Percentiles rank a stretch among this genome's conserved stretches.
These are phyloP conservation scores for Klebsormidium nitens DNA, from an alignment of 139 green algal genomes.

Conservation along the genomic window DNA sequence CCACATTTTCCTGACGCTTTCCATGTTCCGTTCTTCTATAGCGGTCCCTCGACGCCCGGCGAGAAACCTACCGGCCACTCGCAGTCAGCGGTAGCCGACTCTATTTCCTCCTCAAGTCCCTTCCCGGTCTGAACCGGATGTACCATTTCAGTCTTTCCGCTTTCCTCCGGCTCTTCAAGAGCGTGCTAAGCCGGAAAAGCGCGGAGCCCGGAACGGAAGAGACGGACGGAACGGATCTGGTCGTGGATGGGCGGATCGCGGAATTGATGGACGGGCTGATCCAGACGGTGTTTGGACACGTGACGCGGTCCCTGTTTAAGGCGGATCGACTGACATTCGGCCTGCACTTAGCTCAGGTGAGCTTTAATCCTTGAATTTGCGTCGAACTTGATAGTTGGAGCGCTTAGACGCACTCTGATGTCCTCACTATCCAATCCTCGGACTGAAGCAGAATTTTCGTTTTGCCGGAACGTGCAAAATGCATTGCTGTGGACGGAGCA, in stretches of 20 bases:
- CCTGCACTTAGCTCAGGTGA: constrained; percentile 54
- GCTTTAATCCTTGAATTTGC: too few species aligned
- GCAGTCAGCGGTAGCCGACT: constrained; percentile 51
- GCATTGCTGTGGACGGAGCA: too few species aligned
- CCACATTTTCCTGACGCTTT: too few species aligned
- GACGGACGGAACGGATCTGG: not conserved
- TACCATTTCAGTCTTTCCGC: constrained; percentile 62
- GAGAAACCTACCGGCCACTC: constrained; percentile 58
- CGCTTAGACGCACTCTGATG: too few species aligned
- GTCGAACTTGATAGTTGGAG: too few species aligned
- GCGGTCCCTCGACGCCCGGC: constrained; percentile 62
- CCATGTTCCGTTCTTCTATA: too few species aligned
- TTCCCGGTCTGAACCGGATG: constrained; percentile 62
- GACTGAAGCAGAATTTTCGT: too few species aligned
- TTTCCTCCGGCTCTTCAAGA: constrained; percentile 48
- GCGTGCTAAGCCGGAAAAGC: not conserved
- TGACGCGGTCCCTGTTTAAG: constrained; percentile 67
- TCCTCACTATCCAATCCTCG: too few species aligned
- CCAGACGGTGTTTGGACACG: constrained; percentile 54
- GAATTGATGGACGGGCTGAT: constrained; percentile 50
- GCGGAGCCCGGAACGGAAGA: constrained; percentile 1
- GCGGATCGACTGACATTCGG: constrained; percentile 62
- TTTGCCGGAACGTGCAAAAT: too few species aligned
- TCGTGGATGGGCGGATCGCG: constrained; percentile 47
- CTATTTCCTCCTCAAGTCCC: constrained; percentile 63